Evolutionary conservation across 2,329 filamentous ascomycete species (phyloP), one percentile per base, ranked within the genome.

Genomic region (Nemania abortiva): DNA sequence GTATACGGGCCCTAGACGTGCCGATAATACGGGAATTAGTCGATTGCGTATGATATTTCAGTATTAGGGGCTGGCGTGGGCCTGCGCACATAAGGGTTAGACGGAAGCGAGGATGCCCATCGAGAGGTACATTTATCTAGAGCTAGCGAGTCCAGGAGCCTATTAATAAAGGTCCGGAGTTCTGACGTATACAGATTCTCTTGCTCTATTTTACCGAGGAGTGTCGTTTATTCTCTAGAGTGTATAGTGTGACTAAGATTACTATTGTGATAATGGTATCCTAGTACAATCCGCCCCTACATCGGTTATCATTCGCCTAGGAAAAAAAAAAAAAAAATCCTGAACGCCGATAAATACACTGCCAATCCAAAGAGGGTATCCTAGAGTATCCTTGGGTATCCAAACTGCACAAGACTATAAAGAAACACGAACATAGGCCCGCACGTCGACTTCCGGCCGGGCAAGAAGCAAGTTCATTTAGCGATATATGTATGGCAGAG

Each of bases 321-420:
- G 5, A 20, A 47, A 20, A 20, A 6, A n/a, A 20, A 20, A 6
- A n/a, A 20, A 47, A 15, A 31, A 27, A 3, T 20, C 47, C 47
- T 5, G 31, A 31, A 31, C 47, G 59, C 49, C 59, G 4, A 31
- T 24, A 24, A n/a, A 20, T 7, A 53, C 29, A 20, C 2, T 20
- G 1, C n/a, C 13, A 64, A 29, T 50, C 15, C 18, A 55, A 24
- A 39, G 15, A 20, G 39, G 60, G 49, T 15, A 52, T 29, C 49
- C 49, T 13, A 18, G 54, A n/a, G 54, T 64, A 49, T 63, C 54
- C 47, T 63, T 18, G 20, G 47, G 54, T 59, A 55, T 64, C 45
- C 37, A 42, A 42, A 42, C 15, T 18, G 13, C 13, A 18, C 34
- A 37, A 37, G 34, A 1, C 34, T 7, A 37, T 42, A 42, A 42